Evolutionary conservation across 768 basidiomycete genomes (phyloP).

Genomic region (Panellus pusillus): DNA sequence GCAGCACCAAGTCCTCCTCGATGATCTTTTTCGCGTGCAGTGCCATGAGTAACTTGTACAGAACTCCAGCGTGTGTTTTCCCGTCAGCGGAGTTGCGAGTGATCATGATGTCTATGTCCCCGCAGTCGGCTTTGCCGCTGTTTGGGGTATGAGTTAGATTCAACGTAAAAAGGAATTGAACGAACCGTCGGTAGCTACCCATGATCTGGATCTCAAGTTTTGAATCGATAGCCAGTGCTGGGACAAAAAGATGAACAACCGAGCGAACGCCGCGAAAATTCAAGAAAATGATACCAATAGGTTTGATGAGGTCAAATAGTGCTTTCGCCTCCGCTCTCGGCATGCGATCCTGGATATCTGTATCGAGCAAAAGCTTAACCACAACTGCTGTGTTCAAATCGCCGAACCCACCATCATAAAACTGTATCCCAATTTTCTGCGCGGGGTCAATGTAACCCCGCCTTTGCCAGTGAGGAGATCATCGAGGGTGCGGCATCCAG

Average conservation of each 20-base stretch:
- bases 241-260: neutral
- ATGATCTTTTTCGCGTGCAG: slow-evolving; percentile 63
- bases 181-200: slow-evolving; percentile 84
- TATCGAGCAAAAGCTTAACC: neutral
- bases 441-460: slow-evolving; percentile 58
- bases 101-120: slow-evolving; percentile 90
- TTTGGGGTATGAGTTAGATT: slow-evolving; percentile 1
- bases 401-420: slow-evolving; percentile 60
- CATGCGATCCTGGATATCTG: neutral
- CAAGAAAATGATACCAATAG: slow-evolving; percentile 51
- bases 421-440: slow-evolving; percentile 68
- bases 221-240: slow-evolving; percentile 71
- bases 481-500: slow-evolving; percentile 75
- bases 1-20: slow-evolving; percentile 77
- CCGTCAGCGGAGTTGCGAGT: slow-evolving; percentile 75
- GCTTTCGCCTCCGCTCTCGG: neutral
- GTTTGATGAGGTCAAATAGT: slow-evolving; percentile 64
- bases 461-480: slow-evolving; percentile 64
- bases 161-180: neutral
- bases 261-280: neutral
- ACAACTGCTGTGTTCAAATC: neutral
- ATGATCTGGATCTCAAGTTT: slow-evolving; percentile 80
- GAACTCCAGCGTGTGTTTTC: slow-evolving; percentile 71
- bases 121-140: slow-evolving; percentile 80
- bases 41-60: slow-evolving; percentile 54